Base-by-base conservation (phyloP, 225 moss, liverwort and hornwort genomes). In the Antitrichia curtipendula region DNA sequence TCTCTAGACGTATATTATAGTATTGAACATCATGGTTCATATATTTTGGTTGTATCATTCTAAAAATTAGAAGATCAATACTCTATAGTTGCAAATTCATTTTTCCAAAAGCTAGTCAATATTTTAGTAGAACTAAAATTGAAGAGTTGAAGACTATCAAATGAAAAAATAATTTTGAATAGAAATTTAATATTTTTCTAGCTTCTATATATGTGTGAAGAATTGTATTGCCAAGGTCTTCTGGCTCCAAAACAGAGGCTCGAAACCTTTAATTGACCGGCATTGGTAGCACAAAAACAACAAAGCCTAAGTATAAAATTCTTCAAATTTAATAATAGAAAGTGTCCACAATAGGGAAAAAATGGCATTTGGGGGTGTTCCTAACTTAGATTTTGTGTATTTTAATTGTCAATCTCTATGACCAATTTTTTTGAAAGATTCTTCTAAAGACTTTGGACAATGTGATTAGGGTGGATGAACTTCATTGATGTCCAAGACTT, bases 221-320 rank as follows among this genome's bases (percentile, higher is more conserved):
- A 68, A 13, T 68, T 7, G 38, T 12, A 38, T 23, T 34, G 38
- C 7, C 2, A 23, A 68, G 0, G 8, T 24, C 3, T 24, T 8
- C 0, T 2, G 0, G 24, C 2, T 13, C 23, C 13, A 68, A 38
- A n/a, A 68, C 2, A 0, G 0, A 13, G 4, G 2, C 8, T 12
- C 2, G 2, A 69, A 69, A 69, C 40, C 40, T 40, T 40, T 13
- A 69, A 12, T 11, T 1, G 1, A 0, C 0, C 1, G 0, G 21
- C n/a, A 21, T 0, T 21, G 1, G 1, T 6, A 19, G 36, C 6
- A 10, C 0, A 1, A 0, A 20, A 20, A 6, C 1, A 64, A 2
- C 1, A 32, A 2, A 66, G 7, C 0, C 6, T 1, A 0, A 21
- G 21, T 21, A 11, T 66, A 21, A 66, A 65, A n/a, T 0, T 10